A percentile compares a stretch with the other conserved stretches of the same genome.
These are phyloP conservation scores for Ramalina intermedia DNA, from an alignment of 495 filamentous ascomycete species.

Conservation along the genomic window DNA sequence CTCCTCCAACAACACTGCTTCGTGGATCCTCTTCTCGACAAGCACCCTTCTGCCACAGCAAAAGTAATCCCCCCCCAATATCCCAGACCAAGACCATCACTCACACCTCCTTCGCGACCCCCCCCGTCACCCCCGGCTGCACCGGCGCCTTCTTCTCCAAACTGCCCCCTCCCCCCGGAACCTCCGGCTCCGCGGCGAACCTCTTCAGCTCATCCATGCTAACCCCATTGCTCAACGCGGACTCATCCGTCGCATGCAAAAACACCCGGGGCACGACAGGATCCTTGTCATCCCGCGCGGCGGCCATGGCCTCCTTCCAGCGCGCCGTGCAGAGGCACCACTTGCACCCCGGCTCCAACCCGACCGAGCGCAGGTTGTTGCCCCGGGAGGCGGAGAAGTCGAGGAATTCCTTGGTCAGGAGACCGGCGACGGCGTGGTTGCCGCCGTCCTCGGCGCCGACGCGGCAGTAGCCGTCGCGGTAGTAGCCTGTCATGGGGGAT, in stretches of 20 bases:
- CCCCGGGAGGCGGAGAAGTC: conserved; percentile 41
- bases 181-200: conserved; percentile 16
- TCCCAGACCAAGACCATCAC: neutral
- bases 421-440: conserved; percentile 35
- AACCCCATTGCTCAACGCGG: conserved; percentile 15
- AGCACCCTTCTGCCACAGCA: neutral
- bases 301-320: conserved; percentile 26
- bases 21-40: neutral
- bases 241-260: conserved; percentile 17
- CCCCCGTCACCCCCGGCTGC: conserved; percentile 8
- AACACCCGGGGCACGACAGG: conserved; percentile 18
- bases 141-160: conserved; percentile 11
- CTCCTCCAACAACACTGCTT: neutral
- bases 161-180: conserved; percentile 3
- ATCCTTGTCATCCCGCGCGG: conserved; percentile 22
- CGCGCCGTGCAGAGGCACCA: conserved; percentile 43
- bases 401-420: conserved; percentile 45
- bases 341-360: conserved; percentile 39
- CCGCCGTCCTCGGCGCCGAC: conserved; percentile 29
- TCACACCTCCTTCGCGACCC: conserved; percentile 15
- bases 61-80: neutral
- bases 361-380: conserved; percentile 39
- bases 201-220: conserved; percentile 18
- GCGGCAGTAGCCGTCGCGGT: conserved; percentile 46
- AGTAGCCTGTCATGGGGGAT: conserved; percentile 43